phyloP scores from a whole-genome alignment of 352 stramenopile genomes.

The Pythium monospermum region DNA sequence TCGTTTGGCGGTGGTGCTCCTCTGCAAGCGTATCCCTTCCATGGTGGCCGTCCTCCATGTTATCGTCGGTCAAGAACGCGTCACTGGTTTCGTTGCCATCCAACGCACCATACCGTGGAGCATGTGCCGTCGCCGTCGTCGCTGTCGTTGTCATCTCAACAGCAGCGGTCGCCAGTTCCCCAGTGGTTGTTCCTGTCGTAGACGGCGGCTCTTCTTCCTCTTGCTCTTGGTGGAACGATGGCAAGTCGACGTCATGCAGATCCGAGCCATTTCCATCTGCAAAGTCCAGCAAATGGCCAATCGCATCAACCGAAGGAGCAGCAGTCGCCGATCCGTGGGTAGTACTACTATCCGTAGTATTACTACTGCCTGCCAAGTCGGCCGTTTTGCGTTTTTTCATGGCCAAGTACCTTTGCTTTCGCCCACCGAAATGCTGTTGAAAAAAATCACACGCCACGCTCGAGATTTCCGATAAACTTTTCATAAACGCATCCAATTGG shows the following conservation, averaged over 20 bases:
- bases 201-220: no score
- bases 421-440: constrained; percentile 59
- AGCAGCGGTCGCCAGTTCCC: no score
- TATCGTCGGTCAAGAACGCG: constrained; percentile 16
- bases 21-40: no score
- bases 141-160: no score
- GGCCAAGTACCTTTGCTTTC: constrained; percentile 44
- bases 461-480: constrained; percentile 48
- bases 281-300: background rate
- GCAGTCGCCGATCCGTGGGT: background rate
- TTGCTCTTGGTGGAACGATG: constrained; percentile 3
- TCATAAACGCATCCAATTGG: constrained; percentile 65
- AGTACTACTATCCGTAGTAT: background rate
- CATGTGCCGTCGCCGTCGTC: background rate
- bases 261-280: background rate
- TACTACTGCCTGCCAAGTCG: background rate
- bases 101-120: no score
- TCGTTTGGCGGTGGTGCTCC: background rate
- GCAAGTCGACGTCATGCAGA: constrained; percentile 29
- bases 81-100: constrained; percentile 6
- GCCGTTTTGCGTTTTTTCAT: constrained; percentile 21
- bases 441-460: constrained; percentile 64
- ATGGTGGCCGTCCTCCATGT: constrained; percentile 8
- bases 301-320: background rate
- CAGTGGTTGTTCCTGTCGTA: no score